Evolutionary conservation across 148 eudicot species (phyloP), one percentile per base, ranked within the genome.

Genomic region (Camellia lanceoleosa): DNA sequence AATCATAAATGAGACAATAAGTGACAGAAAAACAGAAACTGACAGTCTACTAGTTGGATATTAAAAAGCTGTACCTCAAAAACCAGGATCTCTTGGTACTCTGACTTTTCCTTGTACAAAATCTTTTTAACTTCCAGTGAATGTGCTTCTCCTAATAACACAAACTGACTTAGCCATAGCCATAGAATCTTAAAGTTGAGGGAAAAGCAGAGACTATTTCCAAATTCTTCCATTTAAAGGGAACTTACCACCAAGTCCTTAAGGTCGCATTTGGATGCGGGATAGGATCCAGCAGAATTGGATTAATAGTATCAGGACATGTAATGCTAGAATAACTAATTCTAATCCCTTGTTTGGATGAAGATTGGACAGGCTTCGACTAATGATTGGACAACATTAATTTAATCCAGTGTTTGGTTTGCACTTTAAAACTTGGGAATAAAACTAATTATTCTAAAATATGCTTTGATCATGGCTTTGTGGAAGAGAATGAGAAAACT

Each of bases 21-120:
- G 56, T 18, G 19, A 67, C 69, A 68, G 23, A 61, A 52, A 73
- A 42, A 44, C 54, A 19, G 23, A 64, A 58, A 16, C 78, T 16
- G 63, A 54, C 60, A 51, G 38, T 69, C 51, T 23, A 19, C 55
- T n/a, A 43, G 30, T 58, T 18, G 62, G 49, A 52, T 68, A 63
- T 65, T 60, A 73, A 73, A 54, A 79, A 14, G 47, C 74, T 65
- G 65, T 84, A 96, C 99, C 99, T 96, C 89, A 80, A 96, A 96
- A 77, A 96, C 98, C 63, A 93, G 84, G 83, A 96, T 88, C 78
- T 96, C 99, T 84, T 95, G 99, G 83, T 86, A 93, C 82, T 85
- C 77, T 52, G 99, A 95, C 80, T 80, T 92, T 15, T 86, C 93
- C 87, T 87, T 79, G 86, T 87, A 95, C 86, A 95, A 85, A 74